A percentile compares a stretch with the other conserved stretches of the same genome.
Evolutionary conservation across 2,329 filamentous ascomycete genomes (phyloP).

Genomic region (Penicillium nordicum): DNA sequence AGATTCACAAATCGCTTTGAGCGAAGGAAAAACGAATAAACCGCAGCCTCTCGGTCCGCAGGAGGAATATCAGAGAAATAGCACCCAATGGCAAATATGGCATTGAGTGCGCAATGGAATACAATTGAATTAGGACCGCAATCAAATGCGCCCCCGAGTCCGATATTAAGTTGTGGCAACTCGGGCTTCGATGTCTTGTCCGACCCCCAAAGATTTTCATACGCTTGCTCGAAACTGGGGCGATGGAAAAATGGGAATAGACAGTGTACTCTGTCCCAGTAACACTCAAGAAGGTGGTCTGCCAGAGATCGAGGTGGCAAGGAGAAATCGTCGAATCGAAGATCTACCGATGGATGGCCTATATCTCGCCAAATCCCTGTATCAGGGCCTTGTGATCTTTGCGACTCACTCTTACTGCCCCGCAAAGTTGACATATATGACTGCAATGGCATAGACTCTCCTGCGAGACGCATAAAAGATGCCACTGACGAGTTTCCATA

Average conservation of each 20-base stretch:
- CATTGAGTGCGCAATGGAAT: constrained; percentile 45
- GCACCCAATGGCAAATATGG: constrained; percentile 44
- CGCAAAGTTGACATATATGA: constrained; percentile 16
- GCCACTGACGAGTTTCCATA: constrained; percentile 43
- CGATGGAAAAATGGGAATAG: constrained; percentile 47
- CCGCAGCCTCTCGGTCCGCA: constrained; percentile 27
- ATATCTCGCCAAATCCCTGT: constrained; percentile 12
- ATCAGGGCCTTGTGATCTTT: constrained; percentile 6
- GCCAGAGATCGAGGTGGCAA: constrained; percentile 43
- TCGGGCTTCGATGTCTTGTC: constrained; percentile 15
- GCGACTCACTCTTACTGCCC: constrained; percentile 2
- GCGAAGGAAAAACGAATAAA: constrained; percentile 36
- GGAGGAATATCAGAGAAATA: constrained; percentile 38
- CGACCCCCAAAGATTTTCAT: constrained; percentile 40
- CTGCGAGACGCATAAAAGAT: constrained; percentile 41
- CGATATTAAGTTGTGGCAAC: constrained; percentile 29
- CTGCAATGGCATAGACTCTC: constrained; percentile 24
- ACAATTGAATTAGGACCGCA: constrained; percentile 36
- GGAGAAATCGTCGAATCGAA: constrained; percentile 31
- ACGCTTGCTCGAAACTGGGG: constrained; percentile 41
- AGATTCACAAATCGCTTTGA: constrained; percentile 36
- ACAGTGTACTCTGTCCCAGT: constrained; percentile 41
- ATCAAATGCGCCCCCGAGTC: constrained; percentile 33
- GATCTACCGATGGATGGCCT: constrained; percentile 13
- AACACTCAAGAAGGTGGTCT: constrained; percentile 42